Conservation (phyloP, 257 asterid genomes). For the Gynochthodes officinalis region DNA sequence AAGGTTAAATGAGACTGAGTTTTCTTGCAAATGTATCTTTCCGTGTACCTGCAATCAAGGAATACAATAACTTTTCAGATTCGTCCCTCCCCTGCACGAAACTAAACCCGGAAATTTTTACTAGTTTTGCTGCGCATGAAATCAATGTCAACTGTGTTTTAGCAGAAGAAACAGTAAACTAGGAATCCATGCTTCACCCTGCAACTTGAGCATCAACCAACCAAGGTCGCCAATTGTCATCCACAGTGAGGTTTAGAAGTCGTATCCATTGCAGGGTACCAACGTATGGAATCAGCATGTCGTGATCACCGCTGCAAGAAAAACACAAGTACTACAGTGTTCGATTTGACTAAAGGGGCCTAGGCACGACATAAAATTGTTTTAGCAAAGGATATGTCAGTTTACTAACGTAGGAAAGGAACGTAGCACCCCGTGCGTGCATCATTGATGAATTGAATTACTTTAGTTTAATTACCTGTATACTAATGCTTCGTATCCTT, state of each 20-base stretch:
- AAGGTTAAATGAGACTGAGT: slow-evolving; percentile 33
- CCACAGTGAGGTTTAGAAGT: slow-evolving; percentile 22
- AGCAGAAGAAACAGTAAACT: not conserved
- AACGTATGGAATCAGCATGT: slow-evolving; percentile 11
- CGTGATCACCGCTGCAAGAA: slow-evolving; percentile 33
- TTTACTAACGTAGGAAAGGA: too few relatives aligned
- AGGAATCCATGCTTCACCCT: slow-evolving; percentile 30
- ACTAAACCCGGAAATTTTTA: too few relatives aligned
- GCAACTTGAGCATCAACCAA: slow-evolving; percentile 34
- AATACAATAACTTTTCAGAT: too few relatives aligned
- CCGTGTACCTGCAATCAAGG: slow-evolving; percentile 39
- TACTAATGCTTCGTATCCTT: slow-evolving; percentile 18
- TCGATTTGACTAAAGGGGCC: too few relatives aligned
- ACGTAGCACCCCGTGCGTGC: too few relatives aligned
- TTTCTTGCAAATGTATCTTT: slow-evolving; percentile 17
- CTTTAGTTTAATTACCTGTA: slow-evolving; percentile 18
- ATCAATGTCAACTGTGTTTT: too few relatives aligned
- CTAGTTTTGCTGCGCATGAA: too few relatives aligned
- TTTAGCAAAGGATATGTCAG: too few relatives aligned
- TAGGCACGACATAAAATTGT: too few relatives aligned
- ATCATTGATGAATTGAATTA: too few relatives aligned
- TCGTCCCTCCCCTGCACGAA: too few relatives aligned
- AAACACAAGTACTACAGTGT: too few relatives aligned
- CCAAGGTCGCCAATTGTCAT: slow-evolving; percentile 42
- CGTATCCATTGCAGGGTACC: slow-evolving; percentile 28